Evolutionary conservation across 305 asterid genomes (phyloP), one percentile per base, ranked within the genome.

Genomic region (Solanum hybrid): DNA sequence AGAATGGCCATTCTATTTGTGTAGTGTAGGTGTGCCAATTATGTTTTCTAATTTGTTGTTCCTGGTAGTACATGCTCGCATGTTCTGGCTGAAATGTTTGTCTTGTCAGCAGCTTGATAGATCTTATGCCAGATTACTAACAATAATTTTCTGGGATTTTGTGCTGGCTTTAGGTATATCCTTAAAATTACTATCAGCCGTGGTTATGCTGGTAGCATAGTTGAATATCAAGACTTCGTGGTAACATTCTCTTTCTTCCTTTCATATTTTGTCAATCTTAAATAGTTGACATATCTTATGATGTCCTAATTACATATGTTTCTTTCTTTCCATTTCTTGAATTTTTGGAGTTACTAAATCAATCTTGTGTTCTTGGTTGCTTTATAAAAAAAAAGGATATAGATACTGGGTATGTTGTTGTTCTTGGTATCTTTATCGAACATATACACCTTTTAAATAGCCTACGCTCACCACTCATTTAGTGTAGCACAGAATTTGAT

Each of bases 151-250:
- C 88, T 84, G 76, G 22, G 65, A 31, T 84, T 84, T 70, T 77
- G 61, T 91, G 68, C 90, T 89, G 91, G 89, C 90, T 91, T 91
- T 95, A 97, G 99, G 96, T 97, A 97, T 92, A 94, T 96, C 89
- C 96, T 97, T 70, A 97, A 96, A 94, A 96, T 97, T 91, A 97
- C 98, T 2, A 92, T 97, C 92, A 97, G 89, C 90, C 97, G 99
- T 90, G 98, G 98, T 90, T 97, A 97, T 93, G 99, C 96, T 90
- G 99, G 99, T 68, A 97, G 98, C 97, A 95, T 97, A 83, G 93
- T 95, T 90, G 96, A 90, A 79, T 91, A 89, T 93, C 99, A 97
- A 91, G 92, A 92, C 90, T 94, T 92, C 91, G 95, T 96, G 98
- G 99, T 94, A 92, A 92, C 79, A 72, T 78, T 80, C 87, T 76